phyloP scores from a whole-genome alignment of 176 grass and related monocot species.

The Aegilops longissima region DNA sequence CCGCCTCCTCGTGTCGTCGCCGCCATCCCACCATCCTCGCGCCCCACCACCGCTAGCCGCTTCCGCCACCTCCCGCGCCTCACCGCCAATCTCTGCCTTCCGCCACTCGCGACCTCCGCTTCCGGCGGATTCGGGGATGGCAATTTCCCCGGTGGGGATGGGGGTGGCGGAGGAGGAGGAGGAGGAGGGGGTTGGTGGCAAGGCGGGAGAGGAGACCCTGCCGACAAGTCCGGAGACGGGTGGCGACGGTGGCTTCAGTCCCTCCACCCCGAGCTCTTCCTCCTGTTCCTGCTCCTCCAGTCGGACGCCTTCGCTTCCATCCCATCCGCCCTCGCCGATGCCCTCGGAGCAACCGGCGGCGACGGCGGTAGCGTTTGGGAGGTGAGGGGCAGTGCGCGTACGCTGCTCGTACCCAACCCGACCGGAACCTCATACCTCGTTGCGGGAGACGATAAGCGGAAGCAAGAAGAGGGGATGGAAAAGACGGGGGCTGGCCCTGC shows the following conservation, averaged over 20 bases:
- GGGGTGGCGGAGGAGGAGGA: slow-evolving; percentile 38
- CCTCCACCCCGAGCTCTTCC: slow-evolving; percentile 35
- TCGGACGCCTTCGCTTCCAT: slow-evolving; percentile 32
- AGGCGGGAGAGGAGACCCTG: slow-evolving; percentile 21
- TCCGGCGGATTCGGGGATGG: slow-evolving; percentile 29
- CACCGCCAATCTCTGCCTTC: neutral
- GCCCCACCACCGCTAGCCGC: neutral
- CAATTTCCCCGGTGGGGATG: neutral
- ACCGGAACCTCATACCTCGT: slow-evolving; percentile 30
- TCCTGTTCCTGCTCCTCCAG: slow-evolving; percentile 43
- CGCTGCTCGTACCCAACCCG: slow-evolving; percentile 41
- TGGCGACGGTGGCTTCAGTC: slow-evolving; percentile 33
- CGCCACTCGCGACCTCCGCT: slow-evolving; percentile 10
- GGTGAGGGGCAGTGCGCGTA: slow-evolving; percentile 54
- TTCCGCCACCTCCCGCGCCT: slow-evolving; percentile 13
- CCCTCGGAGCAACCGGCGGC: slow-evolving; percentile 19
- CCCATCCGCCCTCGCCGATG: slow-evolving; percentile 36
- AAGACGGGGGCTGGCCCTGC: neutral
- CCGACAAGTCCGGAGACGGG: slow-evolving; percentile 18
- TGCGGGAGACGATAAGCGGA: slow-evolving; percentile 12
- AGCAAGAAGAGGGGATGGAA: neutral
- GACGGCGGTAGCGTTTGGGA: slow-evolving; percentile 49
- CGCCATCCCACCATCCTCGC: neutral
- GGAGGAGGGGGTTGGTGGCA: slow-evolving; percentile 30
- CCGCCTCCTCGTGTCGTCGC: neutral